Percentiles rank a stretch among this genome's conserved stretches.
These are phyloP conservation scores for Nakazawaea wickerhamii DNA, from an alignment of 805 yeast species.

Conservation along the genomic window DNA sequence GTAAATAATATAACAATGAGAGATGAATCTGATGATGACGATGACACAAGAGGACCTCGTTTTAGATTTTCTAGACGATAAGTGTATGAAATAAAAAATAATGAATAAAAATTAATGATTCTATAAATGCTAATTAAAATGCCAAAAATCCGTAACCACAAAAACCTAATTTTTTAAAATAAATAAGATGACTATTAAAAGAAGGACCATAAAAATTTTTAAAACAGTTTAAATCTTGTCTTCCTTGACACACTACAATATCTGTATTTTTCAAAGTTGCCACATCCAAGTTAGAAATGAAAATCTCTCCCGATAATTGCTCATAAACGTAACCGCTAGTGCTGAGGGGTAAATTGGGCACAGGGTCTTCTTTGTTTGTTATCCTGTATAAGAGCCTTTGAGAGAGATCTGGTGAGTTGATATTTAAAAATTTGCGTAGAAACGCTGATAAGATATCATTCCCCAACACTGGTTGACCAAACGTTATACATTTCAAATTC, in stretches of 20 bases:
- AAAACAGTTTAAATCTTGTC: constrained; percentile 13
- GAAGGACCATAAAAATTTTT: constrained; percentile 12
- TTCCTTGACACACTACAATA: constrained; percentile 13
- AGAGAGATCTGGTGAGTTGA: not conserved
- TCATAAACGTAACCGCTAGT: constrained; percentile 14
- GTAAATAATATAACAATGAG: not conserved
- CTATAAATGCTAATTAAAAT: not conserved
- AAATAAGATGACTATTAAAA: constrained; percentile 15
- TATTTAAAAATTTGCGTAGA: constrained; percentile 22
- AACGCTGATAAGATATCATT: constrained; percentile 32
- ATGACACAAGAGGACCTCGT: constrained; percentile 26
- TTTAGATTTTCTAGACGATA: constrained; percentile 23
- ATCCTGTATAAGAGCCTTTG: constrained; percentile 21
- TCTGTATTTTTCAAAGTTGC: constrained; percentile 9
- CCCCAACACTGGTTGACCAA: constrained; percentile 42
- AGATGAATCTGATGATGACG: constrained; percentile 14
- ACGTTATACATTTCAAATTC: constrained; percentile 27
- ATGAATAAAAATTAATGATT: not conserved
- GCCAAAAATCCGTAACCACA: constrained; percentile 13
- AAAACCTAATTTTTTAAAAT: constrained; percentile 16
- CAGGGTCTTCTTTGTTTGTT: constrained; percentile 25
- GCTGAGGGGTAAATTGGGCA: constrained; percentile 18
- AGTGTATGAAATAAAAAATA: not conserved
- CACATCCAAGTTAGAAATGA: constrained; percentile 16
- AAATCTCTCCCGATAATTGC: constrained; percentile 21